Evolutionary conservation across 2,329 filamentous ascomycete species (phyloP).

Genomic region (Neocucurbitaria cava): DNA sequence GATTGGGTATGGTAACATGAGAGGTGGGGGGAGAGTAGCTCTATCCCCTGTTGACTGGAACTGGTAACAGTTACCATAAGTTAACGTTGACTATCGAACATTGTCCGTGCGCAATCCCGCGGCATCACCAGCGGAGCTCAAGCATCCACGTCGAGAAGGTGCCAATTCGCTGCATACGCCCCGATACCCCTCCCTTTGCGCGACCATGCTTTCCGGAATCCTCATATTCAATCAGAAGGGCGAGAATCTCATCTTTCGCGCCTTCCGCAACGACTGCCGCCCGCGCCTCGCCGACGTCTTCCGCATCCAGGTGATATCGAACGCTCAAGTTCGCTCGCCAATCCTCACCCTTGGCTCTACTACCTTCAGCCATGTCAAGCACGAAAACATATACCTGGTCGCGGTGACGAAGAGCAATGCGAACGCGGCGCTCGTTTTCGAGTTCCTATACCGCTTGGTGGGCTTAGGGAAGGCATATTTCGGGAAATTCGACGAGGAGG

Average conservation of each 20-base stretch:
- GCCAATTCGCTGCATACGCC: slow-evolving; percentile 10
- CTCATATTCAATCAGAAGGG: slow-evolving; percentile 99
- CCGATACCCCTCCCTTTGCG: not conserved
- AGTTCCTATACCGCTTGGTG: slow-evolving; percentile 94
- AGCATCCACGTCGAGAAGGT: slow-evolving; percentile 12
- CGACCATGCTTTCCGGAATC: slow-evolving; percentile 88
- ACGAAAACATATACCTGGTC: slow-evolving; percentile 98
- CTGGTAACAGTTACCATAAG: not conserved
- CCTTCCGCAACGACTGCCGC: slow-evolving; percentile 97
- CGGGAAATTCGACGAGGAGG: slow-evolving; percentile 98
- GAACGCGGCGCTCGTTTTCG: slow-evolving; percentile 96
- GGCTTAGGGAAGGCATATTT: slow-evolving; percentile 94
- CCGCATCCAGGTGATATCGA: slow-evolving; percentile 98
- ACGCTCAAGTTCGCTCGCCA: slow-evolving; percentile 94
- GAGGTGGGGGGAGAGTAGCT: no score
- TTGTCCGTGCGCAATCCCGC: slow-evolving; percentile 18
- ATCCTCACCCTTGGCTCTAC: slow-evolving; percentile 97
- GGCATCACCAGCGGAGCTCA: slow-evolving; percentile 11
- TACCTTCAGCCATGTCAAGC: slow-evolving; percentile 99
- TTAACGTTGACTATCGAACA: not conserved
- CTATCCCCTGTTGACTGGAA: no score
- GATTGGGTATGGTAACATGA: no score
- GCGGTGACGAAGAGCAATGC: slow-evolving; percentile 99
- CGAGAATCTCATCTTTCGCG: slow-evolving; percentile 99
- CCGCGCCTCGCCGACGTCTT: slow-evolving; percentile 98